Percentiles rank a stretch among this genome's conserved stretches.
Evolutionary conservation across 805 yeast genomes (phyloP).

Genomic region (Myxozyma sirexii): DNA sequence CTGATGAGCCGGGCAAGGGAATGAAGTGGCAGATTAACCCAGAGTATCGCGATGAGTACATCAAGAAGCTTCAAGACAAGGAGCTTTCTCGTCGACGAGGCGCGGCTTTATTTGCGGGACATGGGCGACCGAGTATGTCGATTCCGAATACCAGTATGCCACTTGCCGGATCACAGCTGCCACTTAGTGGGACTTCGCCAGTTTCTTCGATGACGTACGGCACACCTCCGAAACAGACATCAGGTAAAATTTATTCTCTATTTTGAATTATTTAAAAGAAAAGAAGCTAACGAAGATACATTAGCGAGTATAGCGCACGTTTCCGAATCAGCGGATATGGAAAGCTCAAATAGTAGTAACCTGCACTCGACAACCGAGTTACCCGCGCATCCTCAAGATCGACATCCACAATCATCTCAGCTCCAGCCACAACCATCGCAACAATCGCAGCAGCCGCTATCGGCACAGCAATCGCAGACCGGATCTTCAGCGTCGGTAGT

Average conservation of each 20-base stretch:
- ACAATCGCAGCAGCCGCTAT: background rate
- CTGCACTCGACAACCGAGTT: background rate
- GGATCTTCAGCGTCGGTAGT: background rate
- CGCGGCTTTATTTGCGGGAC: constrained; percentile 22
- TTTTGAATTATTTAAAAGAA: background rate
- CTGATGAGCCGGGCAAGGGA: constrained; percentile 97
- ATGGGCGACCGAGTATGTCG: constrained; percentile 7
- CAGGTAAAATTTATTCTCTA: constrained; percentile 17
- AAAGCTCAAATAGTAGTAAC: background rate
- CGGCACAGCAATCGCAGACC: background rate
- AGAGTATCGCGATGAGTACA: constrained; percentile 77
- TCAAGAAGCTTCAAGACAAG: constrained; percentile 77
- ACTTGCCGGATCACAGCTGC: constrained; percentile 8
- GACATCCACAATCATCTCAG: background rate
- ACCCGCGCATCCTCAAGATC: background rate
- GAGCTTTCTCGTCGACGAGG: constrained; percentile 36
- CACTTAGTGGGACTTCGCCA: constrained; percentile 10
- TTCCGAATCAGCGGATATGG: background rate
- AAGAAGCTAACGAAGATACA: too few species aligned
- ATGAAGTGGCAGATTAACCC: constrained; percentile 98
- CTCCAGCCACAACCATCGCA: constrained; percentile 3
- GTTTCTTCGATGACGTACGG: constrained; percentile 15
- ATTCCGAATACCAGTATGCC: background rate
- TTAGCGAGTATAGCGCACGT: constrained; percentile 1
- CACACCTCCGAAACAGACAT: constrained; percentile 30